phyloP scores from a whole-genome alignment of 371 early-diverging fungal genomes.

The Apophysomyces ossiformis region DNA sequence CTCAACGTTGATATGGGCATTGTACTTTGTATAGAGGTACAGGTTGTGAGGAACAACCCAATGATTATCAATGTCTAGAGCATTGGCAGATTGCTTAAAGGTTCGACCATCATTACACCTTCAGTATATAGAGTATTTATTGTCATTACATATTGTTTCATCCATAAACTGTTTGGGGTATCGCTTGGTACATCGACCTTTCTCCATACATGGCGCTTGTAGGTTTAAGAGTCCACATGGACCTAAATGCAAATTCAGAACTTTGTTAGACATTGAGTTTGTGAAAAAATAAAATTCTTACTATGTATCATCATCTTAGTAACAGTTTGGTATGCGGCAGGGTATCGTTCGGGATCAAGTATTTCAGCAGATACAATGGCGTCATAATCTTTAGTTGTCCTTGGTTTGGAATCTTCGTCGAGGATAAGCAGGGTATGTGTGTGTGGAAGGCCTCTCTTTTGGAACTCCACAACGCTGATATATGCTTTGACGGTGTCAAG shows the following conservation, averaged over 20 bases:
- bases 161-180: constrained; percentile 24
- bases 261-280: no score
- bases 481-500: constrained; percentile 24
- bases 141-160: constrained; percentile 11
- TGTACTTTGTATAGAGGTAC: constrained; percentile 38
- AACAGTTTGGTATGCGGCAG: constrained; percentile 32
- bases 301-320: constrained; percentile 35
- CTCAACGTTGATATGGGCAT: constrained; percentile 48
- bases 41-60: constrained; percentile 42
- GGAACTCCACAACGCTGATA: constrained; percentile 27
- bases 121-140: constrained; percentile 12
- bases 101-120: neutral
- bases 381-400: constrained; percentile 29
- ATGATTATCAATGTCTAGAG: constrained; percentile 21
- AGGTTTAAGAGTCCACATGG: constrained; percentile 31
- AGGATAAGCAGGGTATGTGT: constrained; percentile 38
- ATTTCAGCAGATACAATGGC: constrained; percentile 33
- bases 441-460: constrained; percentile 36
- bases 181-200: constrained; percentile 26
- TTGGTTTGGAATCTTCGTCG: constrained; percentile 16
- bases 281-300: neutral
- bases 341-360: constrained; percentile 24
- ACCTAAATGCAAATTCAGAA: constrained; percentile 8
- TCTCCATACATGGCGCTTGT: constrained; percentile 33
- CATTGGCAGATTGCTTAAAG: neutral